Evolutionary conservation across 441 rosid species (phyloP), one percentile per base, ranked within the genome.

Genomic region (Populus hybrid): DNA sequence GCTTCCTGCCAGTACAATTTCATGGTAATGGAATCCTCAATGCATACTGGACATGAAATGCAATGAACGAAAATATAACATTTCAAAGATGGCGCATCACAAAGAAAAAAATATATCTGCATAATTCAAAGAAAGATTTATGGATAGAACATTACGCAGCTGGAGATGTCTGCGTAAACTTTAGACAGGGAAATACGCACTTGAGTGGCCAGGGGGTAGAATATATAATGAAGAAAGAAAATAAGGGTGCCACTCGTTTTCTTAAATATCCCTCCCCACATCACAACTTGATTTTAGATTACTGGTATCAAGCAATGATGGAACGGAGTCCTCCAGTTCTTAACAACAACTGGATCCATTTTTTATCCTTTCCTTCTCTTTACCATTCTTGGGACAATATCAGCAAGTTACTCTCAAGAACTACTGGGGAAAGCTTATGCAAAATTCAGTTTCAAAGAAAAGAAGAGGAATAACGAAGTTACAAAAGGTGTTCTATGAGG

Each of bases 21-120:
- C 35, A 64, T 7, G 53, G 53, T 42, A 3, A 24, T 32, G 19
- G 30, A 36, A 32, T 7, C 67, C n/a, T 72, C 42, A 73, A 42
- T 21, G 63, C 57, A 69, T 1, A 71, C 32, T 67, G 46, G 23
- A 79, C 8, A 11, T 12, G 46, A 67, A 68, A 71, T 2, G 38
- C 77, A 40, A 59, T 67, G 34, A 75, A 63, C 8, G 38, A 24
- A 72, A 74, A 50, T 40, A 32, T 38, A 74, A 46, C 57, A 57
- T 46, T 53, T 69, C 8, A 40, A 40, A 40, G 50, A 40, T 40
- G 50, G 50, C 0, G 50, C 50, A 40, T 40, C 1, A 5, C 14
- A 40, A 40, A 40, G 16, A 40, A 9, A 40, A 9, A 40, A 34
- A 34, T 4, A 40, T 40, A 40, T 40, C 50, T 10, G 5, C 5